Conservation (phyloP, 148 eudicot genomes). For the Vaccinium myrtillus region DNA sequence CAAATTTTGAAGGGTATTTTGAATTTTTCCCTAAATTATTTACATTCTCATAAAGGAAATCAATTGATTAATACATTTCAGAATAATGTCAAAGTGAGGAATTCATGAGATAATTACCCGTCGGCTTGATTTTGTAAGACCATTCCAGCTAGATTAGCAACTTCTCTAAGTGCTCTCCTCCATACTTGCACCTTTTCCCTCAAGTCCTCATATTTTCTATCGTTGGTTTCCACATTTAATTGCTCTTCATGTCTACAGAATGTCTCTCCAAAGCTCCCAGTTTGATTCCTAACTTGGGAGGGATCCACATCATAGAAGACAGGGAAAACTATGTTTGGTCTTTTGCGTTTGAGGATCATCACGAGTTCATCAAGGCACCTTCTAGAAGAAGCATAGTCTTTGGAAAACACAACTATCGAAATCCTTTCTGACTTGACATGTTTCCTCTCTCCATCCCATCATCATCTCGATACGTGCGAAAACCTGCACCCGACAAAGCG, state of each 20-base stretch:
- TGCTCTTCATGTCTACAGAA: not conserved
- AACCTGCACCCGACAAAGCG: not conserved
- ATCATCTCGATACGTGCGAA: not conserved
- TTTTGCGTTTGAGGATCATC: not conserved
- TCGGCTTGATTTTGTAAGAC: not conserved
- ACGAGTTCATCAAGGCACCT: not conserved
- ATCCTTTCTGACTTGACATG: not conserved
- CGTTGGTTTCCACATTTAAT: not conserved
- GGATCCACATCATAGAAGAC: slow-evolving; percentile 1
- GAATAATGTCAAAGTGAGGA: not conserved
- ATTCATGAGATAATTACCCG: not conserved
- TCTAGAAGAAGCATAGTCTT: not conserved
- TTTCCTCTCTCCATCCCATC: not conserved
- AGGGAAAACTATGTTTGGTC: not conserved
- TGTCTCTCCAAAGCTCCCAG: not conserved
- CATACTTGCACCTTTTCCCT: not conserved
- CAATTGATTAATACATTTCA: not conserved
- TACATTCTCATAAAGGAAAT: not conserved
- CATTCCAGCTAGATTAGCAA: not conserved
- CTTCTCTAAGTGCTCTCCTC: not conserved
- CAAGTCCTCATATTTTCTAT: not conserved
- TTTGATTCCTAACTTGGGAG: not conserved
- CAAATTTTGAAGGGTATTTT: no score
- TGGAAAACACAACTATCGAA: not conserved
- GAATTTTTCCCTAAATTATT: not conserved